phyloP scores from a whole-genome alignment of 1,139 yeast species.

The Nematodospora anomalae region DNA sequence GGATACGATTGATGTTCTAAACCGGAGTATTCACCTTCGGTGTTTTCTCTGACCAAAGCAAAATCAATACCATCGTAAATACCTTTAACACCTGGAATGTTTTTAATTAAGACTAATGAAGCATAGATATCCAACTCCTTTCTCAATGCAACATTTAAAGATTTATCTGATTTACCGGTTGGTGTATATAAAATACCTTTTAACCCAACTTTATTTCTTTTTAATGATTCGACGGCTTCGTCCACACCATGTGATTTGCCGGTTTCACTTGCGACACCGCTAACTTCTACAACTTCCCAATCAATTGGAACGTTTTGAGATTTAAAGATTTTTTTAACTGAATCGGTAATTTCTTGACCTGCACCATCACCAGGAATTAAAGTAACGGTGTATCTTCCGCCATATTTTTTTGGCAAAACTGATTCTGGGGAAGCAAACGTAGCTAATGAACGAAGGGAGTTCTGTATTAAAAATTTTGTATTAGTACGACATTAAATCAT shows the following conservation, averaged over 20 bases:
- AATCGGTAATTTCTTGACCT: conserved; percentile 93
- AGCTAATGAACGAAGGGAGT: conserved; percentile 46
- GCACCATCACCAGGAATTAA: conserved; percentile 97
- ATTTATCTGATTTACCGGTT: conserved; percentile 55
- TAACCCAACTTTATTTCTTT: conserved; percentile 95
- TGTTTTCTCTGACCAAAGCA: conserved; percentile 94
- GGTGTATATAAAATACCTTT: conserved; percentile 96
- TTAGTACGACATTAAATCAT: too few relatives aligned
- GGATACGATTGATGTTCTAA: conserved; percentile 97
- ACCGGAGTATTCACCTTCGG: conserved; percentile 98
- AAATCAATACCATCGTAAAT: conserved; percentile 87
- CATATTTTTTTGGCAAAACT: conserved; percentile 85
- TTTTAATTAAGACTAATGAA: conserved; percentile 87
- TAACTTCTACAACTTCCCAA: conserved; percentile 88
- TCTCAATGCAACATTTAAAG: conserved; percentile 94
- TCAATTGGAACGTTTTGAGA: conserved; percentile 87
- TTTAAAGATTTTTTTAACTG: conserved; percentile 87
- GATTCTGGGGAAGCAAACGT: conserved; percentile 57
- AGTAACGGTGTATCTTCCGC: conserved; percentile 90
- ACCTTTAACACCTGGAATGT: conserved; percentile 91
- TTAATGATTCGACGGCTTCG: conserved; percentile 87
- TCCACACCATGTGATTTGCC: conserved; percentile 59
- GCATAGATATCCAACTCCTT: conserved; percentile 96
- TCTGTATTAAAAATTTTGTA: conserved; percentile 22
- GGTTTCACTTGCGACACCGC: conserved; percentile 66